Evolutionary conservation across 495 filamentous ascomycete genomes (phyloP).

Genomic region (Eremomyces bilateralis): DNA sequence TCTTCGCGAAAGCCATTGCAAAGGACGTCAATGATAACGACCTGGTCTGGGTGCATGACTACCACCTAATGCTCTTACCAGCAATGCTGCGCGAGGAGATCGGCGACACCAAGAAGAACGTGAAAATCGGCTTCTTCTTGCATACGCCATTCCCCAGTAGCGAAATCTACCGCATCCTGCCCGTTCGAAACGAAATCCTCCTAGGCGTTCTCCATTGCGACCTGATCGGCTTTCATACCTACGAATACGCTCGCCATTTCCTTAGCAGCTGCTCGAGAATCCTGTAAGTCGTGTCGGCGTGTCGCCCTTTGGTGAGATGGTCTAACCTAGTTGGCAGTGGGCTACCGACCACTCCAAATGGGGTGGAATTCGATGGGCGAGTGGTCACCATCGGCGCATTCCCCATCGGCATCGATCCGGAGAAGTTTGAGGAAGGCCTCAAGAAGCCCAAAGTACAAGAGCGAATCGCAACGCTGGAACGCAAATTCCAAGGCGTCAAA

Average conservation of each 20-base stretch:
- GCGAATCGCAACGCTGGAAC: conserved; percentile 53
- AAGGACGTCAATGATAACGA: conserved; percentile 55
- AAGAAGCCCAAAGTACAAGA: conserved; percentile 59
- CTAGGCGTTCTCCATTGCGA: conserved; percentile 66
- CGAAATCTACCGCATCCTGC: conserved; percentile 79
- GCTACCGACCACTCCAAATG: conserved; percentile 60
- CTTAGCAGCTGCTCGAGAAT: conserved; percentile 66
- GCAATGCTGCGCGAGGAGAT: conserved; percentile 64
- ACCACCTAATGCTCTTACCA: conserved; percentile 84
- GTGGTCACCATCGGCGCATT: conserved; percentile 60
- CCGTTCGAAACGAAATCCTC: conserved; percentile 65
- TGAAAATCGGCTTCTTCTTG: conserved; percentile 86
- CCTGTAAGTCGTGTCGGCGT: conserved; percentile 50
- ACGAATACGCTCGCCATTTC: conserved; percentile 83
- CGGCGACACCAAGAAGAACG: conserved; percentile 43
- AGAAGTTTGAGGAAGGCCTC: conserved; percentile 77
- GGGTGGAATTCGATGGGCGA: conserved; percentile 55
- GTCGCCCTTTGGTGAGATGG: no score
- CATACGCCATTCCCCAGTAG: conserved; percentile 88
- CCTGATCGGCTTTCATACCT: conserved; percentile 84
- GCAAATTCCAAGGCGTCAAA: conserved; percentile 69
- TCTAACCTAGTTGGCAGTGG: conserved; percentile 26
- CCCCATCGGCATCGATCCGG: conserved; percentile 87
- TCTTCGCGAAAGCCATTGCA: conserved; percentile 63
- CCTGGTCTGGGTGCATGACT: conserved; percentile 90